phyloP scores from a whole-genome alignment of 202 grass and related monocot genomes.

The Cymbopogon flexuosus region DNA sequence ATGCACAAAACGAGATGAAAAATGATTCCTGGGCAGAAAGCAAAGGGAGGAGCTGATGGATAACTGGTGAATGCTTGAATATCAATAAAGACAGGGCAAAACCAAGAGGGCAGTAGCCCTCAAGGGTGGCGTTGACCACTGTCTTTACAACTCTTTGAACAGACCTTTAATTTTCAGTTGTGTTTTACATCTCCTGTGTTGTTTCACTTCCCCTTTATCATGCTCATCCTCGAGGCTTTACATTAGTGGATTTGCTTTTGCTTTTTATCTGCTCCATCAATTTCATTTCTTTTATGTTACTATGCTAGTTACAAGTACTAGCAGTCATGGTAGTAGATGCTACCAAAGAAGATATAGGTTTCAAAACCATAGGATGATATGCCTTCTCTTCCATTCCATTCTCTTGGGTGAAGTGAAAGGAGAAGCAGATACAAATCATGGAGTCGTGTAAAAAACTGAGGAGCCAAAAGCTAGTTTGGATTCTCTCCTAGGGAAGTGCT shows the following conservation, averaged over 20 bases:
- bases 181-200: conserved; percentile 47
- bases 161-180: conserved; percentile 39
- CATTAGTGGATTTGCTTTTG: conserved; percentile 79
- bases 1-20: conserved; percentile 34
- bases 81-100: conserved; percentile 58
- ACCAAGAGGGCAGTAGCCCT: conserved; percentile 46
- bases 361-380: conserved; percentile 64
- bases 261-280: conserved; percentile 48
- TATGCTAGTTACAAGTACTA: conserved; percentile 43
- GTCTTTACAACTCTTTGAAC: conserved; percentile 47
- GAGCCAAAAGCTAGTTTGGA: conserved; percentile 61
- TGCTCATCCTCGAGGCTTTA: conserved; percentile 55
- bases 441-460: conserved; percentile 54
- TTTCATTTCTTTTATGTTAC: conserved; percentile 38
- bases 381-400: conserved; percentile 65
- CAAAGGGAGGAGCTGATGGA: conserved; percentile 17
- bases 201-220: conserved; percentile 60
- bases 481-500: conserved; percentile 81
- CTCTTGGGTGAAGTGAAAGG: conserved; percentile 73
- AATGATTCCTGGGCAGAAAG: conserved; percentile 32
- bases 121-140: conserved; percentile 51
- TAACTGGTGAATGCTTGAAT: conserved; percentile 44
- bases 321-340: conserved; percentile 31
- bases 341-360: conserved; percentile 37
- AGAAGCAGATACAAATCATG: conserved; percentile 53